These are phyloP conservation scores for Centella asiatica DNA, from an alignment of 129 eudicot species.

Conservation along the genomic window DNA sequence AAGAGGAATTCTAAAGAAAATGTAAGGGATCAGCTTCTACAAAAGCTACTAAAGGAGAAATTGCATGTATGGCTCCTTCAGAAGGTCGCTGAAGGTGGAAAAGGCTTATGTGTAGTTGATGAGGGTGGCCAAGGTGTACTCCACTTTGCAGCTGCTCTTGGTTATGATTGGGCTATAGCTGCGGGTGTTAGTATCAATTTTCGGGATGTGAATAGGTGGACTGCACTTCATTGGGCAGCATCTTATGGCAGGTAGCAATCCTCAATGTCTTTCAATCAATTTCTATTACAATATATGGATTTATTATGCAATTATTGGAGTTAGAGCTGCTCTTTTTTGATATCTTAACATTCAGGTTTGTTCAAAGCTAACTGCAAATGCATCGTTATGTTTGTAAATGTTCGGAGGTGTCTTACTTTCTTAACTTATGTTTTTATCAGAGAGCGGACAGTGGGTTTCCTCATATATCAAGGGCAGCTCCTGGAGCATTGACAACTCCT, in stretches of 20 bases:
- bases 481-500: conserved; percentile 89
- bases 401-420: background rate
- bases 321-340: background rate
- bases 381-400: background rate
- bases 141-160: conserved; percentile 91
- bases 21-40: conserved; percentile 37
- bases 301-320: background rate
- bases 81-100: conserved; percentile 79
- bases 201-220: conserved; percentile 92
- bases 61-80: conserved; percentile 66
- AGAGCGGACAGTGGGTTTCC: conserved; percentile 74
- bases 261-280: background rate
- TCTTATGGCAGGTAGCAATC: conserved; percentile 69
- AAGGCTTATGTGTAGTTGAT: conserved; percentile 74
- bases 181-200: conserved; percentile 90
- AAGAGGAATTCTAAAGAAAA: conserved; percentile 39
- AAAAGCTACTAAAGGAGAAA: conserved; percentile 62
- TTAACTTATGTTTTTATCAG: conserved; percentile 25
- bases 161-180: conserved; percentile 90
- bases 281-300: background rate
- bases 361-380: background rate
- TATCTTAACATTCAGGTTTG: background rate
- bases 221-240: conserved; percentile 99
- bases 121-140: conserved; percentile 88
- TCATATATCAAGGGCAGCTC: conserved; percentile 72